These are phyloP conservation scores for Aspergillus ruber DNA, from an alignment of 2,329 filamentous ascomycete species.

Conservation along the genomic window DNA sequence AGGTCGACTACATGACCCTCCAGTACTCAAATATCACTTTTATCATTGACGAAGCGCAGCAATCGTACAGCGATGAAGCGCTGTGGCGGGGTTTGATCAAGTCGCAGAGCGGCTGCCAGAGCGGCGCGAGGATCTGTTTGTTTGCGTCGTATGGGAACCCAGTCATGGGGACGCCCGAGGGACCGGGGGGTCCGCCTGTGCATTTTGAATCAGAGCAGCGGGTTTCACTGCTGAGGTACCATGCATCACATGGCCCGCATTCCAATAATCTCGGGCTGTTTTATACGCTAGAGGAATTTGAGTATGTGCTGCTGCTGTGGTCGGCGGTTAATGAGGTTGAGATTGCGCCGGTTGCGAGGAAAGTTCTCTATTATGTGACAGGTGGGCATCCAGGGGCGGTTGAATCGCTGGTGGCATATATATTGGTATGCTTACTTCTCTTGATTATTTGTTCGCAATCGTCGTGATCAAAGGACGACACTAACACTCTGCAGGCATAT, in stretches of 20 bases:
- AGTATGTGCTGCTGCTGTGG: neutral
- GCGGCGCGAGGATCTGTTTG: neutral
- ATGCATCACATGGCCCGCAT: neutral
- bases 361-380: neutral
- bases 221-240: neutral
- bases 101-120: neutral
- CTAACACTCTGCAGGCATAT: too few relatives aligned
- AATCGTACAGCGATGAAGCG: neutral
- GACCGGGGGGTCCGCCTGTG: neutral
- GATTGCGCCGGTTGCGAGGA: neutral
- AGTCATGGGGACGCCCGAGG: neutral
- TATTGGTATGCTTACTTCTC: neutral
- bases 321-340: neutral
- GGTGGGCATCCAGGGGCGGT: neutral
- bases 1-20: neutral
- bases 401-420: neutral
- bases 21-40: neutral
- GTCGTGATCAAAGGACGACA: neutral
- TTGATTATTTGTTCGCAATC: neutral
- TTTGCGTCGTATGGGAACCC: constrained; percentile 1
- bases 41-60: neutral
- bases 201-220: neutral
- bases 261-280: neutral
- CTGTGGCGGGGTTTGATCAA: neutral
- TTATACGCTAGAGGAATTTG: neutral